Base-by-base conservation (phyloP, 2,329 filamentous ascomycete genomes). In the Sclerotinia spermophila region DNA sequence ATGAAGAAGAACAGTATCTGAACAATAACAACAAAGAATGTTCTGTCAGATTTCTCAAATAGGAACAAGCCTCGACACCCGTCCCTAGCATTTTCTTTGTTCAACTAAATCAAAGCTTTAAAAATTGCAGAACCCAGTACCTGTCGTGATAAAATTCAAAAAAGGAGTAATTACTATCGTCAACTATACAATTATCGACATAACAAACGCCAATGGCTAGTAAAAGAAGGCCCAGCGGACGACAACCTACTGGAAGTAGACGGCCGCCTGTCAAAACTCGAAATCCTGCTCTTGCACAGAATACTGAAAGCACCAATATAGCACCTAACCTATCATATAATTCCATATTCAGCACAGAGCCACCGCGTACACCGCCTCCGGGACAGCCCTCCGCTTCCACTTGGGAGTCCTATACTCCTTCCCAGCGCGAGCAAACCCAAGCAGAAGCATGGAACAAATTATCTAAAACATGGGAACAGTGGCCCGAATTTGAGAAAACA, bases 51-150 rank as follows among this genome's bases (percentile, higher is more conserved):
- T 3, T 17, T 15, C 42, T 48, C 42, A 38, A 48, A 35, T 2
- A 13, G 27, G 30, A 21, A 33, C 8, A 33, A 17, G 6, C 21
- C 60, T n/a, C 13, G 7, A 21, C 35, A 5, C 30, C 42, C 13
- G 3, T 48, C n/a, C 30, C n/a, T n/a, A 21, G 30, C 5, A 35
- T n/a, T 38, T 48, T 35, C 60, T 64, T 64, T 64, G 11, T 48
- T 8, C 11, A 13, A 27, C n/a, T 27, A 11, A 10, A 35, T n/a
- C 24, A 35, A 30, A 38, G 21, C 13, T 48, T 8, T n/a, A 42
- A 13, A n/a, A 10, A n/a, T 15, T 4, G 2, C 5, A 19, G 35
- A 11, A 3, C 15, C 2, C n/a, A 15, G 7, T 30, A 2, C 19
- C n/a, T 44, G 21, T 40, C 6, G 11, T 44, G 5, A 27, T 2